phyloP scores from a whole-genome alignment of 2,329 filamentous ascomycete genomes.

The Arthroderma uncinatum region DNA sequence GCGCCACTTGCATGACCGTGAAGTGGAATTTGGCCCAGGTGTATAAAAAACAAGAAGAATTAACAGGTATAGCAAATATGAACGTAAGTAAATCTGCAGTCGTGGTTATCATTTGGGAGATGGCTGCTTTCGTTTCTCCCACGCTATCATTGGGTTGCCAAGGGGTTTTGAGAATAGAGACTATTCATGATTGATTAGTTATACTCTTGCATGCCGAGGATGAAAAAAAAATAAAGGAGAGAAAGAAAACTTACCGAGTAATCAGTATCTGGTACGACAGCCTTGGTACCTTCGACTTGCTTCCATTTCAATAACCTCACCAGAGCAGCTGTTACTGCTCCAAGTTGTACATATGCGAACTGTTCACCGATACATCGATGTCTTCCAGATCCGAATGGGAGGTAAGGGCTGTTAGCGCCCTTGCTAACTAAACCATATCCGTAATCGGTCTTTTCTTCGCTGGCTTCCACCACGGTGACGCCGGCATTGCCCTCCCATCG shows the following conservation, averaged over 20 bases:
- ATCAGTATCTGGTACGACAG: constrained; percentile 40
- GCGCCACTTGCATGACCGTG: not conserved
- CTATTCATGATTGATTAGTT: constrained; percentile 19
- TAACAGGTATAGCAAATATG: constrained; percentile 16
- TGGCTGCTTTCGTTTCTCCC: constrained; percentile 14
- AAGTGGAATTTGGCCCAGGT: not conserved
- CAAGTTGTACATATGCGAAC: constrained; percentile 85
- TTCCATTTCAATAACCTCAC: constrained; percentile 70
- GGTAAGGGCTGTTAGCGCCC: constrained; percentile 76
- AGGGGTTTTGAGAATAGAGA: constrained; percentile 62
- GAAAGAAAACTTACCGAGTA: constrained; percentile 38
- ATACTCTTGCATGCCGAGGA: not conserved
- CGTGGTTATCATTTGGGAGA: constrained; percentile 10
- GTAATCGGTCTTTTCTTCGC: constrained; percentile 74
- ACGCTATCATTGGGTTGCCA: constrained; percentile 53
- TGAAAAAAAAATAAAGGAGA: not conserved
- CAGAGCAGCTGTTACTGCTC: constrained; percentile 67
- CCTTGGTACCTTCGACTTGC: constrained; percentile 50
- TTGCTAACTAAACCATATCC: constrained; percentile 90
- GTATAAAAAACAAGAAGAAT: constrained; percentile 8
- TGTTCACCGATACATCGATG: constrained; percentile 96
- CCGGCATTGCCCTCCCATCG: constrained; percentile 63
- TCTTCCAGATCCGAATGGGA: constrained; percentile 85
- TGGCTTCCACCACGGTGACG: constrained; percentile 37
- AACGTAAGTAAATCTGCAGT: constrained; percentile 3